These are phyloP conservation scores for Teratosphaeria destructans DNA, from an alignment of 2,329 filamentous ascomycete species.

Conservation along the genomic window DNA sequence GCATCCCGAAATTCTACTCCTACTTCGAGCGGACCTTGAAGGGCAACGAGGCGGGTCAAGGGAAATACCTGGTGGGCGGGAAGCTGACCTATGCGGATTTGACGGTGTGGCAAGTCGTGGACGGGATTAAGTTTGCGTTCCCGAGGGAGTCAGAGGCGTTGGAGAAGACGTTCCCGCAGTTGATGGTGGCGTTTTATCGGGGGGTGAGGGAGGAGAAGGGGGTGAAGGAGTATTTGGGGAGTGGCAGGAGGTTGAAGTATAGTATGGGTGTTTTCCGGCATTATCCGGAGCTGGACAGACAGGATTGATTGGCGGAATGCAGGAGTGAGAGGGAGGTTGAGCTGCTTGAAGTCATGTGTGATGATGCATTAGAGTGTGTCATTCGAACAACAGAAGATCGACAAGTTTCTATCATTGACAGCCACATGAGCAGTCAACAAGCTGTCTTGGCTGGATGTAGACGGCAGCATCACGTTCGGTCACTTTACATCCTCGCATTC, in stretches of 20 bases:
- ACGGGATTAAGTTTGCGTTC: conserved; percentile 53
- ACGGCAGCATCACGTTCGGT: too few relatives aligned
- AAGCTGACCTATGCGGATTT: conserved; percentile 62
- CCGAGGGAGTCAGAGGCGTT: conserved; percentile 53
- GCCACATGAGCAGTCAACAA: too few relatives aligned
- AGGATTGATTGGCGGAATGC: not conserved
- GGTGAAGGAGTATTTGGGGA: conserved; percentile 59
- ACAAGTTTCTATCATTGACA: too few relatives aligned
- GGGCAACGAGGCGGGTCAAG: conserved; percentile 46
- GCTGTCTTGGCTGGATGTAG: too few relatives aligned
- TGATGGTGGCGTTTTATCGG: conserved; percentile 54
- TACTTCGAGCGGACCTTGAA: conserved; percentile 60
- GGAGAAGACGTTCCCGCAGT: conserved; percentile 46
- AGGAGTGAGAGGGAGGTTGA: not conserved
- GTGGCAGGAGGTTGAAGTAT: conserved; percentile 53
- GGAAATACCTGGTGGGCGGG: conserved; percentile 55
- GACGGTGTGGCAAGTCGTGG: conserved; percentile 58
- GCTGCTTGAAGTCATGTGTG: not conserved
- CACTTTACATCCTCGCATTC: too few relatives aligned
- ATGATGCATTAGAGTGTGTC: not conserved
- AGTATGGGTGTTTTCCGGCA: conserved; percentile 57
- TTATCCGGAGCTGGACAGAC: conserved; percentile 60
- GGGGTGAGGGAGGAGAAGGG: conserved; percentile 52
- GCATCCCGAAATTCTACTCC: conserved; percentile 61
- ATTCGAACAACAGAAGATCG: too few relatives aligned